Evolutionary conservation across 768 basidiomycete species (phyloP), one percentile per base, ranked within the genome.

Genomic region (Leucogyrophana mollusca): DNA sequence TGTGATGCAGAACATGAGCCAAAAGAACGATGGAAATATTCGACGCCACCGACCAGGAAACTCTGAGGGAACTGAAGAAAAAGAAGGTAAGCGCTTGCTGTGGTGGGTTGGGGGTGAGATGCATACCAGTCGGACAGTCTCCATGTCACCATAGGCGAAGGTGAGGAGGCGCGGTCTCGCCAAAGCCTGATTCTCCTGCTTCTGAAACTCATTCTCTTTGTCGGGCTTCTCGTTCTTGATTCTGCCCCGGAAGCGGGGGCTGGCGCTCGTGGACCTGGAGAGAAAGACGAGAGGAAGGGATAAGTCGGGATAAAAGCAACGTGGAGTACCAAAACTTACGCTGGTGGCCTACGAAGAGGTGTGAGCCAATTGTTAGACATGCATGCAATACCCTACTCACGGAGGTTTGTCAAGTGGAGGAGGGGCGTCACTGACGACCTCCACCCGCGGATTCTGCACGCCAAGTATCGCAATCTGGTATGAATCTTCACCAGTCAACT

Each of bases 381-480:
- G 18, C 11, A 17, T 32, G 27, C 35, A n/a, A n/a, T n/a, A n/a
- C n/a, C n/a, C n/a, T n/a, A 77, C 85, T 73, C 62, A 90, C 89
- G 86, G 85, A 55, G 87, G 85, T 56, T 90, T 87, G 45, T 89
- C 83, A 38, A 87, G 85, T 11, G 89, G 90, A 4, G 90, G 90
- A 6, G 90, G 89, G 5, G 78, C 85, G 67, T 93, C 90, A 41
- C 82, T 82, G 40, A 90, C 85, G 46, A 93, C 90, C 66, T 93
- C 90, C 40, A 93, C 88, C 33, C 89, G 78, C 49, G 90, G 74
- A 43, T 87, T 89, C 61, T 87, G 84, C 9, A 89, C 82, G 45
- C 86, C 85, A 76, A 86, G 83, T 46, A 80, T 79, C n/a, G 90
- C 89, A 51, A 93, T 91, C 71, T 91, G 87, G 62, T 83, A 93